These are phyloP conservation scores for Lactarius sp. DNA, from an alignment of 768 basidiomycete species.

Conservation along the genomic window DNA sequence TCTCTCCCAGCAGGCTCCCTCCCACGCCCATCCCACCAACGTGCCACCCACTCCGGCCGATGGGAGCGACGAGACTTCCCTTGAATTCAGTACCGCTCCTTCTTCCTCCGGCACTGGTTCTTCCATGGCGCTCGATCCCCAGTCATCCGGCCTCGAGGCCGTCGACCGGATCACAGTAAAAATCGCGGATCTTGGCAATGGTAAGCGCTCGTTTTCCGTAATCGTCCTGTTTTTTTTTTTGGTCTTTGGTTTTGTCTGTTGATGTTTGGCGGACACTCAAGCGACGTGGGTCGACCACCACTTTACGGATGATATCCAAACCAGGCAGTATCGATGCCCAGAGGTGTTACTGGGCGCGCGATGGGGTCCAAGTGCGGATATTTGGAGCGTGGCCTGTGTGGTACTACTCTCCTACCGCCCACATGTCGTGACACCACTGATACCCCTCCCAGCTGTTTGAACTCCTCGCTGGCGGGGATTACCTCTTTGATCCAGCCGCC, in stretches of 20 bases:
- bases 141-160: slow-evolving; percentile 31
- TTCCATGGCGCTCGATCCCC: slow-evolving; percentile 32
- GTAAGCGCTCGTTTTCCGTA: slow-evolving; percentile 39
- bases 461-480: slow-evolving; percentile 93
- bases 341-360: slow-evolving; percentile 96
- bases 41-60: slow-evolving; percentile 28
- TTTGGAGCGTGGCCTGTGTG: slow-evolving; percentile 95
- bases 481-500: slow-evolving; percentile 94
- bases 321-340: slow-evolving; percentile 93
- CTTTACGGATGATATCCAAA: slow-evolving; percentile 98
- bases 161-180: slow-evolving; percentile 86
- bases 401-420: slow-evolving; percentile 36
- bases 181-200: slow-evolving; percentile 97
- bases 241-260: not conserved
- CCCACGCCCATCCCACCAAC: slow-evolving; percentile 14
- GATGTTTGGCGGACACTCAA: slow-evolving; percentile 28
- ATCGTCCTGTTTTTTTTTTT: slow-evolving; percentile 3
- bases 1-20: slow-evolving; percentile 64
- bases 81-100: slow-evolving; percentile 19
- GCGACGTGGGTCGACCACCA: slow-evolving; percentile 92
- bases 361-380: slow-evolving; percentile 93
- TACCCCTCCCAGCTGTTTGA: slow-evolving; percentile 71
- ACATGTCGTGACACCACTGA: not conserved
- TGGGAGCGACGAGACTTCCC: slow-evolving; percentile 30
- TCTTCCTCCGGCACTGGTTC: slow-evolving; percentile 25